These are phyloP conservation scores for Henningerozyma blattae DNA, from an alignment of 805 yeast genomes.

Conservation along the genomic window DNA sequence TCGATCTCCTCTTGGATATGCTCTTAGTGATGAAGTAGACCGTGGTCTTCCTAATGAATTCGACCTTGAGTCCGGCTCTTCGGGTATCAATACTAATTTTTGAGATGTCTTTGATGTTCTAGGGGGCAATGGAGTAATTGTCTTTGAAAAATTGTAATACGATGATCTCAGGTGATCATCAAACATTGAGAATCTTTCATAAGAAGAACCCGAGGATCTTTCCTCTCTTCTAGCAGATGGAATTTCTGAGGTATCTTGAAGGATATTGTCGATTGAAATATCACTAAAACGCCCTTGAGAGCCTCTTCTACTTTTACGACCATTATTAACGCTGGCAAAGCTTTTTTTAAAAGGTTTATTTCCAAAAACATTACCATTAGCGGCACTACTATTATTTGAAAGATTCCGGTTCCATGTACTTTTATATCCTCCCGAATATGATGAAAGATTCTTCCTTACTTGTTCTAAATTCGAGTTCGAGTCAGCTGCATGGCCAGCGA, in stretches of 20 bases:
- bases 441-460: not conserved
- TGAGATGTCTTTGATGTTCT: conserved; percentile 82
- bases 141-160: conserved; percentile 4
- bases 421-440: not conserved
- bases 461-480: no score
- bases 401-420: not conserved
- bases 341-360: not conserved
- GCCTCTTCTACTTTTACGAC: not conserved
- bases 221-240: conserved; percentile 57
- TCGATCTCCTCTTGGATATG: no score
- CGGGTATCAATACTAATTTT: conserved; percentile 76
- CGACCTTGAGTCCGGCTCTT: conserved; percentile 14
- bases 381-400: not conserved
- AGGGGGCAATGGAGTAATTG: conserved; percentile 29
- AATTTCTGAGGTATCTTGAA: conserved; percentile 72
- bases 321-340: not conserved
- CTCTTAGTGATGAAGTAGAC: not conserved
- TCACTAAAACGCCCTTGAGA: conserved; percentile 44
- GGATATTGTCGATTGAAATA: conserved; percentile 68
- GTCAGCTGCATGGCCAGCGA: conserved; percentile 49
- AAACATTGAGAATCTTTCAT: conserved; percentile 10
- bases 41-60: conserved; percentile 1
- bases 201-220: conserved; percentile 28
- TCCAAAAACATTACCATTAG: not conserved
- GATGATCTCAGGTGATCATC: conserved; percentile 10